Percentiles rank a stretch among this genome's conserved stretches.
These are phyloP conservation scores for Lactarius pseudohatsudake DNA, from an alignment of 768 basidiomycete genomes.

Conservation along the genomic window DNA sequence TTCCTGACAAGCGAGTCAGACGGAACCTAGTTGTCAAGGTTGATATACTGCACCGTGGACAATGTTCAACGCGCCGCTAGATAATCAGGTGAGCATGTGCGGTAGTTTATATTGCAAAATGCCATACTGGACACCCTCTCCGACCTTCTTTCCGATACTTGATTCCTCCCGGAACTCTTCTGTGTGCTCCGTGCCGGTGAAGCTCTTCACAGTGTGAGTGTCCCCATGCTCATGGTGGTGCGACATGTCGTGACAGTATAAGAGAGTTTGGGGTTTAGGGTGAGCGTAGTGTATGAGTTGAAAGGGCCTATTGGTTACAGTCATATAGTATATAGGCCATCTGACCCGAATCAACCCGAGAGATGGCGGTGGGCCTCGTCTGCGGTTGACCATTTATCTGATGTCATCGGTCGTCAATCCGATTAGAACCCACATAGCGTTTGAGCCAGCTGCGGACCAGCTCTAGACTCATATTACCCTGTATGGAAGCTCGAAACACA, in stretches of 20 bases:
- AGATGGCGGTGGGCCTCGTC: background rate
- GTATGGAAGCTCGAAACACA: background rate
- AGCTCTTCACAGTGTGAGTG: background rate
- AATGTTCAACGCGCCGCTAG: constrained; percentile 9
- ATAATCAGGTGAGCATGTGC: background rate
- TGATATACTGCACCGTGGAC: constrained; percentile 13
- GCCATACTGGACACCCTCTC: constrained; percentile 18
- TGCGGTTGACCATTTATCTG: background rate
- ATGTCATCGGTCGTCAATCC: background rate
- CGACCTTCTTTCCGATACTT: constrained; percentile 11
- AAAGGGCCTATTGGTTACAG: background rate
- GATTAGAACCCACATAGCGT: background rate
- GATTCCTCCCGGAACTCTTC: background rate
- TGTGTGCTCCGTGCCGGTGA: background rate
- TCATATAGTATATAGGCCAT: background rate
- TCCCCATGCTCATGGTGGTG: constrained; percentile 2
- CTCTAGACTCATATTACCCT: background rate
- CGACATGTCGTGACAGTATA: constrained; percentile 11
- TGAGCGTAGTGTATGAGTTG: background rate
- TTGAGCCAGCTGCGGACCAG: background rate
- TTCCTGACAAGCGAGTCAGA: constrained; percentile 7
- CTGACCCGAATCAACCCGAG: constrained; percentile 1
- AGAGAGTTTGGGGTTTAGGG: background rate
- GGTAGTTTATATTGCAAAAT: background rate
- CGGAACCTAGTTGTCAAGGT: background rate